These are phyloP conservation scores for Rubia yunnanensis DNA, from an alignment of 257 asterid genomes.

Conservation along the genomic window DNA sequence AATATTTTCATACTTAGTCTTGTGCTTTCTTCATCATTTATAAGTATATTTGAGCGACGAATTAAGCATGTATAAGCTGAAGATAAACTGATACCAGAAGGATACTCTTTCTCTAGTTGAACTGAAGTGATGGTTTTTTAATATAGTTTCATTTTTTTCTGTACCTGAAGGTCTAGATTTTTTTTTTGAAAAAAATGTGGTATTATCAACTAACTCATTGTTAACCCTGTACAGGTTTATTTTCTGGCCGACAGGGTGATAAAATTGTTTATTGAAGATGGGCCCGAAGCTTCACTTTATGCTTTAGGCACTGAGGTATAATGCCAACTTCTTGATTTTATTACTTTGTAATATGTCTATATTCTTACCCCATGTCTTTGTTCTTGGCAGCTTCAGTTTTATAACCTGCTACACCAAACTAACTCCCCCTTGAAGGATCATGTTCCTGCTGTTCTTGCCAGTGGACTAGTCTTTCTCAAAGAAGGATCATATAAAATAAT, in stretches of 20 bases:
- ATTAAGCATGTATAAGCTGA: not conserved
- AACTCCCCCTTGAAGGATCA: constrained; percentile 61
- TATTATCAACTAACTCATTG: not conserved
- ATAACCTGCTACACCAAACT: constrained; percentile 37
- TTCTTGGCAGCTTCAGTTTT: constrained; percentile 70
- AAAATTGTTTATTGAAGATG: constrained; percentile 82
- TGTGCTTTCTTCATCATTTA: not conserved
- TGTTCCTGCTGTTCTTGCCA: constrained; percentile 67
- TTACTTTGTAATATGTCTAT: constrained; percentile 1
- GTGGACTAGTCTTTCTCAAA: constrained; percentile 69
- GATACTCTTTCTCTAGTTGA: not conserved
- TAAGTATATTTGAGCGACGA: not conserved
- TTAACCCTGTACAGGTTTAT: constrained; percentile 53
- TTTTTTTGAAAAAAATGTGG: not conserved
- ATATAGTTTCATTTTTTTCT: not conserved
- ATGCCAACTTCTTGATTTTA: constrained; percentile 8
- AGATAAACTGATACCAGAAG: not conserved
- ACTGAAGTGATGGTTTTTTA: not conserved
- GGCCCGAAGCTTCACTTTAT: constrained; percentile 73
- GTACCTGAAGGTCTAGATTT: not conserved
- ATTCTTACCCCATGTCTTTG: constrained; percentile 12
- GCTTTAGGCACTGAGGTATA: constrained; percentile 91
- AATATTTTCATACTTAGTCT: not conserved
- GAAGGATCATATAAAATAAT: constrained; percentile 49
- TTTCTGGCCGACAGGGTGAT: constrained; percentile 58